A percentile compares a stretch with the other conserved stretches of the same genome.
phyloP scores from a whole-genome alignment of 306 rosid species.

The Trichosanthes truncata region DNA sequence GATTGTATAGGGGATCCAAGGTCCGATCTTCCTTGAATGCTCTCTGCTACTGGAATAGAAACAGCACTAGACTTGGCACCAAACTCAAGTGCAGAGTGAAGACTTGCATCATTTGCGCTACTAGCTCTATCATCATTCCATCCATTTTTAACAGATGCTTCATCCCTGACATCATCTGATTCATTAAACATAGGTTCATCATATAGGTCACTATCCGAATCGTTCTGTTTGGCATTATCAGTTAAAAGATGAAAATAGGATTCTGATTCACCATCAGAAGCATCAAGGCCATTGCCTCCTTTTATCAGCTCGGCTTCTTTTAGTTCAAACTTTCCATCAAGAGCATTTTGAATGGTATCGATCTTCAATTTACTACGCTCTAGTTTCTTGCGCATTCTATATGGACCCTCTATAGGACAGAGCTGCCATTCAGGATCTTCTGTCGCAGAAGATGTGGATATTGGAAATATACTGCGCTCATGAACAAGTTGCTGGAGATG shows the following conservation, averaged over 20 bases:
- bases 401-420: constrained; percentile 98
- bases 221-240: constrained; percentile 45
- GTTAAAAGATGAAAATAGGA: constrained; percentile 49
- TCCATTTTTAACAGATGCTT: constrained; percentile 45
- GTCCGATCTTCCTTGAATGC: constrained; percentile 70
- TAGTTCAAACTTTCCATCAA: constrained; percentile 64
- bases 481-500: constrained; percentile 96
- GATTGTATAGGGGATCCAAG: constrained; percentile 73
- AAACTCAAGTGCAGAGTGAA: constrained; percentile 90
- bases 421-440: constrained; percentile 90
- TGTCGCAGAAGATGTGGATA: constrained; percentile 37
- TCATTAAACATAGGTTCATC: constrained; percentile 48
- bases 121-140: constrained; percentile 92
- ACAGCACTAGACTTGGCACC: constrained; percentile 75
- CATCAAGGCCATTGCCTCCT: constrained; percentile 35
- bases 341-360: constrained; percentile 71
- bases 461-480: constrained; percentile 87
- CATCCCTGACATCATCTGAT: constrained; percentile 46
- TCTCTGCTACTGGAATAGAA: constrained; percentile 66
- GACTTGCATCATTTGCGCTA: constrained; percentile 82
- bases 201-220: constrained; percentile 43
- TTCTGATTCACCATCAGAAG: constrained; percentile 48
- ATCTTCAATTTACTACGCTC: constrained; percentile 75
- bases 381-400: constrained; percentile 95
- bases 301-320: constrained; percentile 40